Evolutionary conservation across 805 yeast species (phyloP), one percentile per base, ranked within the genome.

Genomic region (Barnettozyma vustinii): DNA sequence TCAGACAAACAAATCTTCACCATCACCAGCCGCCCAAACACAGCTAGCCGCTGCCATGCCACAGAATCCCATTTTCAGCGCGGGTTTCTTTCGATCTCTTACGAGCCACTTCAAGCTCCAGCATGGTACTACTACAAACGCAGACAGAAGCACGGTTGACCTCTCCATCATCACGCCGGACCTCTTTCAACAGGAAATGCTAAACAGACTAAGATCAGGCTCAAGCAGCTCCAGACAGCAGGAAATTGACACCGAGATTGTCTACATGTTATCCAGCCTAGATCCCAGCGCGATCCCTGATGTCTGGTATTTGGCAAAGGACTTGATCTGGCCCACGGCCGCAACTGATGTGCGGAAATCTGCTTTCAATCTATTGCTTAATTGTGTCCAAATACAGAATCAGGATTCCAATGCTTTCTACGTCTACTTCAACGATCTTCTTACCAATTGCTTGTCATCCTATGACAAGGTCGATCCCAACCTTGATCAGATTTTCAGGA

Each of bases 241-340:
- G 1, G 81, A 85, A 0, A 81, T 86, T 0, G 69, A 68, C 2
- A 64, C 73, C 19, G 52, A 50, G 19, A 64, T 88, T 39, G 66
- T 76, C 7, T 72, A 72, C 2, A 69, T 79, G 3, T 63, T 87
- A 2, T 74, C 74, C 20, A 76, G 73, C 43, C 74, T 73, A 44
- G 69, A 82, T 3, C 73, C 81, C 2, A 72, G 83, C 0, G 76
- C 84, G 2, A 72, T 87, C 4, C 81, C 87, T 0, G 90, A 85
- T 52, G 72, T 87, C 1, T 88, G 96, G 96, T 80, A 83, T 61
- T 66, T 81, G 45, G 83, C 84, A 0, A 69, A 77, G 51, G 78
- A 74, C 45, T 64, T 83, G 61, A 71, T 86, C 45, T 68, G 68
- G 7, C 60, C 67, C 0, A 30, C 63, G 61, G n/a, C 58, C 56